These are phyloP conservation scores for Sarocladium brachiariae DNA, from an alignment of 2,329 filamentous ascomycete genomes.

Conservation along the genomic window DNA sequence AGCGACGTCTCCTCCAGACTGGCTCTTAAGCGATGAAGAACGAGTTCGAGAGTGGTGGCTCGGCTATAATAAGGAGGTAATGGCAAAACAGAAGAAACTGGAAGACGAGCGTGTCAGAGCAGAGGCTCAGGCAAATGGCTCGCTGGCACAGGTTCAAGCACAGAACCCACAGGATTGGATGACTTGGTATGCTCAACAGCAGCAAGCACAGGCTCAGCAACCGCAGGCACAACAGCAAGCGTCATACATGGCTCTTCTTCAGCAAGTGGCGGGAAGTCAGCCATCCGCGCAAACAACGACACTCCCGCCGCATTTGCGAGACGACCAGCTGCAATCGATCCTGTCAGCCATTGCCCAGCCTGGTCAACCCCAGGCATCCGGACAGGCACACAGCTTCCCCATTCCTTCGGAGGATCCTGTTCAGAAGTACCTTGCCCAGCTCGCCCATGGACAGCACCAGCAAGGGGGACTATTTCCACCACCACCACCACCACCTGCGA, in stretches of 20 bases:
- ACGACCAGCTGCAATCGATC: slow-evolving; percentile 6
- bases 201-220: slow-evolving; percentile 15
- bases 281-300: slow-evolving; percentile 15
- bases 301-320: slow-evolving; percentile 13
- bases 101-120: slow-evolving; percentile 30
- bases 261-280: slow-evolving; percentile 32
- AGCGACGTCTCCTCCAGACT: slow-evolving; percentile 43
- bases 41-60: slow-evolving; percentile 46
- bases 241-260: slow-evolving; percentile 35
- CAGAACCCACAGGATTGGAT: slow-evolving; percentile 21
- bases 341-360: not conserved
- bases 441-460: slow-evolving; percentile 23
- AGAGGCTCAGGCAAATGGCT: slow-evolving; percentile 25
- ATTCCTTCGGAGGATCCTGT: slow-evolving; percentile 34
- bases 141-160: slow-evolving; percentile 16
- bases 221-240: slow-evolving; percentile 22
- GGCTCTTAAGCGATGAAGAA: slow-evolving; percentile 40
- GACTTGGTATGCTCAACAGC: slow-evolving; percentile 21
- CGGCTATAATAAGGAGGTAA: slow-evolving; percentile 36
- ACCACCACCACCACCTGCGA: slow-evolving; percentile 14
- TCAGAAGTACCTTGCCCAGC: slow-evolving; percentile 22
- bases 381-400: slow-evolving; percentile 18
- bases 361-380: slow-evolving; percentile 11
- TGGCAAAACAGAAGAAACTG: slow-evolving; percentile 30
- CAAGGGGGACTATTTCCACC: slow-evolving; percentile 18